Evolutionary conservation across 345 rosid species (phyloP).

Genomic region (Clarkia xantiana): DNA sequence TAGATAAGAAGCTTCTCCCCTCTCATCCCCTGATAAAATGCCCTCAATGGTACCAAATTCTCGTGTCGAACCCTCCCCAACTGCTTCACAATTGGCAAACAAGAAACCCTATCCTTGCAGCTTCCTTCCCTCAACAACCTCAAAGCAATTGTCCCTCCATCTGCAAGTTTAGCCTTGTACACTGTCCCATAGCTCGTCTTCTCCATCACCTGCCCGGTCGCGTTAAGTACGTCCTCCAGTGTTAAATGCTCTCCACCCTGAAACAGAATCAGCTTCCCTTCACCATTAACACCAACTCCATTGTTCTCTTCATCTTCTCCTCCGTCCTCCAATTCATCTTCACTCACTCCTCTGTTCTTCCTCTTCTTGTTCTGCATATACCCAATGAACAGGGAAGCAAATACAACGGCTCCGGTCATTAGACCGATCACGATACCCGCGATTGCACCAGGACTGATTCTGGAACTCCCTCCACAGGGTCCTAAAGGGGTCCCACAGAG

Average conservation of each 20-base stretch:
- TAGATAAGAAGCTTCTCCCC: slow-evolving; percentile 96
- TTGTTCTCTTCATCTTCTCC: slow-evolving; percentile 49
- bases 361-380: slow-evolving; percentile 80
- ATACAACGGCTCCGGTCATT: slow-evolving; percentile 78
- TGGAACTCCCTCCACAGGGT: slow-evolving; percentile 42
- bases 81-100: slow-evolving; percentile 65
- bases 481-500: slow-evolving; percentile 79
- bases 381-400: slow-evolving; percentile 72
- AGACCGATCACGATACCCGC: slow-evolving; percentile 93
- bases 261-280: slow-evolving; percentile 80
- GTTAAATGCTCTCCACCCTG: slow-evolving; percentile 96
- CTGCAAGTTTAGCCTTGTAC: slow-evolving; percentile 88
- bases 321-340: slow-evolving; percentile 61
- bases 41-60: slow-evolving; percentile 82
- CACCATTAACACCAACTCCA: slow-evolving; percentile 19
- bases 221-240: slow-evolving; percentile 85
- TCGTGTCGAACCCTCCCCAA: slow-evolving; percentile 75
- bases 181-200: slow-evolving; percentile 90
- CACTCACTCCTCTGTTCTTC: slow-evolving; percentile 44
- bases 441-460: slow-evolving; percentile 74
- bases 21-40: slow-evolving; percentile 94
- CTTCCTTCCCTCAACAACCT: slow-evolving; percentile 92
- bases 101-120: slow-evolving; percentile 66
- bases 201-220: slow-evolving; percentile 94
- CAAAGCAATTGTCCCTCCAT: slow-evolving; percentile 88